Percentiles rank a stretch among this genome's conserved stretches.
Conservation (phyloP, 208 protist species). For the Acanthamoeba rhysodes region DNA sequence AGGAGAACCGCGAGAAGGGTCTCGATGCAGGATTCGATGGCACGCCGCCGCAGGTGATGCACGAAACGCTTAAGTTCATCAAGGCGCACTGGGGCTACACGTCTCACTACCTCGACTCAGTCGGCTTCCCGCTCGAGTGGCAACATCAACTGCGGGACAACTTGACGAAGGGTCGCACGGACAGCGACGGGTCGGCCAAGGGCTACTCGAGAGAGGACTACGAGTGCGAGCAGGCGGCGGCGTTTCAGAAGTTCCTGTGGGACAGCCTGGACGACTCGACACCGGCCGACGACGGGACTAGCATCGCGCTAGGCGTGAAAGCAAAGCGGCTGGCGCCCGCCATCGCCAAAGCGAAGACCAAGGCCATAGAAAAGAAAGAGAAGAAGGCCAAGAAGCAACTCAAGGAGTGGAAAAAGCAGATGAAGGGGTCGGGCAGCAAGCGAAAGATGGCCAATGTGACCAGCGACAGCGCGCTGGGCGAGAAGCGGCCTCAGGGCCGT, state of each 20-base stretch:
- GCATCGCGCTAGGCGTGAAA: neutral
- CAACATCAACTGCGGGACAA: conserved; percentile 2
- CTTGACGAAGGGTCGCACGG: neutral
- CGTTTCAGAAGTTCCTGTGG: conserved; percentile 66
- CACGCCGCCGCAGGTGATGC: conserved; percentile 63
- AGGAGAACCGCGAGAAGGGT: conserved; percentile 57
- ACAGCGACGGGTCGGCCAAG: neutral
- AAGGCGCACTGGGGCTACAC: conserved; percentile 62
- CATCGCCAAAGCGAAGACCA: conserved; percentile 44
- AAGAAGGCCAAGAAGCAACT: neutral
- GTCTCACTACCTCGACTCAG: conserved; percentile 21
- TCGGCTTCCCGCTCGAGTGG: conserved; percentile 31
- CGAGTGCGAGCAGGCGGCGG: conserved; percentile 41
- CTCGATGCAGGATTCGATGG: conserved; percentile 58
- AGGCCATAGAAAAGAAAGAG: conserved; percentile 5
- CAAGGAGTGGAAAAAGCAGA: conserved; percentile 63
- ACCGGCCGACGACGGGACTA: neutral
- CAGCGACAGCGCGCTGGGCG: neutral
- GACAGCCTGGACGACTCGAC: neutral
- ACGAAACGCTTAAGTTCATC: conserved; percentile 72
- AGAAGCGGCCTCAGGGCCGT: neutral
- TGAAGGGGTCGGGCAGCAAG: neutral
- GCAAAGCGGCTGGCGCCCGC: conserved; percentile 12
- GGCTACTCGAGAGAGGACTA: conserved; percentile 34
- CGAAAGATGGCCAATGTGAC: neutral